Evolutionary conservation across 768 basidiomycete genomes (phyloP).

Genomic region (Mycena crocata): DNA sequence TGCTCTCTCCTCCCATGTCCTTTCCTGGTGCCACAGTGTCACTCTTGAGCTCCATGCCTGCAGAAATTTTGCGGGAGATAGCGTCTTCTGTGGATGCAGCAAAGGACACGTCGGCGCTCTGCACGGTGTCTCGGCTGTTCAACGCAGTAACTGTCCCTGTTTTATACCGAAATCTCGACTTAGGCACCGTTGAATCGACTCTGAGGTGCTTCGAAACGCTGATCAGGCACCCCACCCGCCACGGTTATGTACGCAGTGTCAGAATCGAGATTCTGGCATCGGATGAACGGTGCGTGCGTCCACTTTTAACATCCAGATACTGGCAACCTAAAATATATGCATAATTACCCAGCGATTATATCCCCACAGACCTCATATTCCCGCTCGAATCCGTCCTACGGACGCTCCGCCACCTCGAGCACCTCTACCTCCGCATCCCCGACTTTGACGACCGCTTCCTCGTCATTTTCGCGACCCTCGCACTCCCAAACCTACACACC

Average conservation of each 20-base stretch:
- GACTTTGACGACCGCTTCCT: slow-evolving; percentile 7
- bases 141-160: background rate
- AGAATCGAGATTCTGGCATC: background rate
- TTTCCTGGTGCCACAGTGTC: background rate
- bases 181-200: slow-evolving; percentile 1
- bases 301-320: no score
- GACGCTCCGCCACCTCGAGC: background rate
- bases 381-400: slow-evolving; percentile 2
- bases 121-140: background rate
- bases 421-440: slow-evolving; percentile 7
- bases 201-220: background rate
- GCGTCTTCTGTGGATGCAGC: background rate
- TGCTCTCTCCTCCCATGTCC: slow-evolving; percentile 9
- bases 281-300: background rate
- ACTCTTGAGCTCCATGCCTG: slow-evolving; percentile 1
- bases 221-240: background rate
- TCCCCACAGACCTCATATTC: slow-evolving; percentile 11
- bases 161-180: background rate
- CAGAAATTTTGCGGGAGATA: slow-evolving; percentile 15
- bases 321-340: no score
- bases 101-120: background rate
- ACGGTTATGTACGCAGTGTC: slow-evolving; percentile 13
- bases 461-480: slow-evolving; percentile 16
- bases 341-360: background rate
- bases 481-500: slow-evolving; percentile 1